Base-by-base conservation (phyloP, 1,139 yeast species). In the Candida anutae region DNA sequence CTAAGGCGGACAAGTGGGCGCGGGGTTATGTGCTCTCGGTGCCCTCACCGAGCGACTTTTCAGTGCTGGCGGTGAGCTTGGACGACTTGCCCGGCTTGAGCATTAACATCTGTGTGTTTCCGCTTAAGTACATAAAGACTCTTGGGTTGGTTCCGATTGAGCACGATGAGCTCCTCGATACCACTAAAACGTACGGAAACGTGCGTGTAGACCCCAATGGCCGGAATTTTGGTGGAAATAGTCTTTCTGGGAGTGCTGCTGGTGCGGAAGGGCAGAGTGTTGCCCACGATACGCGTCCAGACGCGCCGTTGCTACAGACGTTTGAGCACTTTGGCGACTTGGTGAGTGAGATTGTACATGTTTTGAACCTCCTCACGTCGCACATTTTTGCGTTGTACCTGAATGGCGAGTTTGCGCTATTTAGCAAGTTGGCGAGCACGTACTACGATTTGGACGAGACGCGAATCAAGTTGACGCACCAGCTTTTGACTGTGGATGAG, bases 311-410 rank as follows among this genome's bases (percentile, higher is more conserved):
- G 28, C n/a, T n/a, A n/a, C 58, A 65, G 30, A 55, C 62, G 27
- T 51, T 58, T 28, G 42, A 40, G 17, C 61, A 62, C 24, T 50
- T 59, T n/a, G 60, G 60, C 13, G 58, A 62, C 20, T 50, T 79
- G 32, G 46, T 67, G 6, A 71, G 67, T 27, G 90, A 80, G 47
- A 64, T 78, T 33, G 64, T 62, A 18, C 67, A 77, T 16, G 68
- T 79, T 2, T 53, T 79, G 40, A 65, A 69, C 16, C 64, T 76
- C 28, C 54, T 81, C 30, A 65, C 74, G 10, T 65, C 80, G 4
- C 83, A 79, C 43, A 69, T 79, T 28, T 80, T 70, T 54, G 75
- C 84, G 1, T 63, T 79, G 44, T 80, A 80, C 51, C 72, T 88
- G 0, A 70, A 74, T 40, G 82, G 83, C 25, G 84, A 79, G 44